Evolutionary conservation across 495 filamentous ascomycete species (phyloP).

Genomic region (Daldinia decipiens): DNA sequence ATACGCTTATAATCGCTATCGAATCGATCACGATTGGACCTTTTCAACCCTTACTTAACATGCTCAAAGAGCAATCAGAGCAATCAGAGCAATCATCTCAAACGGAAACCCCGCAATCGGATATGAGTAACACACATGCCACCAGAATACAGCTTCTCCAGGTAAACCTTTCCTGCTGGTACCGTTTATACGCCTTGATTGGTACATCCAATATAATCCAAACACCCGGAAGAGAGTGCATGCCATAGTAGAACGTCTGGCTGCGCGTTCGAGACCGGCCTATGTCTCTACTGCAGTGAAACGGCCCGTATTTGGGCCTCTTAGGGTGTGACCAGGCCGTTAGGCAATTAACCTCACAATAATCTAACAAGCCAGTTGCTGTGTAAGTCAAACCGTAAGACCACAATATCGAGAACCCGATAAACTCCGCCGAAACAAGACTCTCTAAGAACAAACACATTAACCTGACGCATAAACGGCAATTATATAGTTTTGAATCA

Average conservation of each 20-base stretch:
- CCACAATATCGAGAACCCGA: slow-evolving; percentile 7
- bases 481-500: not conserved
- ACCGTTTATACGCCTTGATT: not conserved
- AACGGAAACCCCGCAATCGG: slow-evolving; percentile 14
- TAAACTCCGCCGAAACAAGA: not conserved
- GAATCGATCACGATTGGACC: not conserved
- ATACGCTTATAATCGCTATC: not conserved
- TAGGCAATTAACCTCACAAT: not conserved
- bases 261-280: slow-evolving; percentile 36
- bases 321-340: not conserved
- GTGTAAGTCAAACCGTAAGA: not conserved
- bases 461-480: not conserved
- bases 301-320: slow-evolving; percentile 38
- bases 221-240: not conserved
- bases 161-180: slow-evolving; percentile 6
- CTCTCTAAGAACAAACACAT: not conserved
- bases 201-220: not conserved
- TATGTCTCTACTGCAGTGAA: slow-evolving; percentile 17
- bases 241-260: not conserved
- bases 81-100: not conserved
- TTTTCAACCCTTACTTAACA: not conserved
- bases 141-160: not conserved
- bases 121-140: slow-evolving; percentile 12
- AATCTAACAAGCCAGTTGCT: not conserved
- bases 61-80: not conserved